A percentile compares a stretch with the other conserved stretches of the same genome.
Evolutionary conservation across 2,329 filamentous ascomycete genomes (phyloP).

Genomic region (Pseudocercospora crystallina): DNA sequence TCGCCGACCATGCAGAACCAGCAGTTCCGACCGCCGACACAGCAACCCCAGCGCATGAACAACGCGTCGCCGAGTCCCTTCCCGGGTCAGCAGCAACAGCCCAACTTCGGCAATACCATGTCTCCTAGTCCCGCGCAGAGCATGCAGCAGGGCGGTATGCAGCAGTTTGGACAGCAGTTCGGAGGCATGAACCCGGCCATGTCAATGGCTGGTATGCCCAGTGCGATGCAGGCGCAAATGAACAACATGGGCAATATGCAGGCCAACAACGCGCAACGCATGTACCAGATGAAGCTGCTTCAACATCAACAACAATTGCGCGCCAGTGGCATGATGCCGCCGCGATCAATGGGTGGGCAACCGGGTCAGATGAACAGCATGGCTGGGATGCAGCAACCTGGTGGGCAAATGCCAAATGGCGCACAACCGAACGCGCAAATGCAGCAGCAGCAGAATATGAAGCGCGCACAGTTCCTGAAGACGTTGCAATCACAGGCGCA

Average conservation of each 20-base stretch:
- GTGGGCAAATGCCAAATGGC: slow-evolving; percentile 26
- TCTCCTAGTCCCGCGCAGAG: slow-evolving; percentile 27
- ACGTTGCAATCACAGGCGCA: slow-evolving; percentile 77
- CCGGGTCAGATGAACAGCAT: slow-evolving; percentile 28
- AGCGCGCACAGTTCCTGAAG: slow-evolving; percentile 55
- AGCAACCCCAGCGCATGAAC: slow-evolving; percentile 62
- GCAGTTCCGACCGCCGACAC: slow-evolving; percentile 59
- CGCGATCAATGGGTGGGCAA: slow-evolving; percentile 28
- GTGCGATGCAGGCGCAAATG: slow-evolving; percentile 47
- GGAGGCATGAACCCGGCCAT: slow-evolving; percentile 33
- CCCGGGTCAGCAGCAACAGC: slow-evolving; percentile 29
- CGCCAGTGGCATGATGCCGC: slow-evolving; percentile 32
- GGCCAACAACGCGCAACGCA: slow-evolving; percentile 69
- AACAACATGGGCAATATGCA: slow-evolving; percentile 42
- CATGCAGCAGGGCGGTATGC: slow-evolving; percentile 30
- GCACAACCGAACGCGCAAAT: slow-evolving; percentile 21
- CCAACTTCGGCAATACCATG: slow-evolving; percentile 45
- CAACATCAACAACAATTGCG: slow-evolving; percentile 69
- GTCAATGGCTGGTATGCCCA: slow-evolving; percentile 35
- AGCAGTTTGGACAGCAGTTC: slow-evolving; percentile 42
- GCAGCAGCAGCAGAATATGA: slow-evolving; percentile 27
- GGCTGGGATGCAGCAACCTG: slow-evolving; percentile 22
- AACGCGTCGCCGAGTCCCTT: slow-evolving; percentile 92
- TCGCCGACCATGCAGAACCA: slow-evolving; percentile 91
- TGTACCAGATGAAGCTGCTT: slow-evolving; percentile 83